Conservation (phyloP, 805 yeast species). For the Brettanomyces custersianus region DNA sequence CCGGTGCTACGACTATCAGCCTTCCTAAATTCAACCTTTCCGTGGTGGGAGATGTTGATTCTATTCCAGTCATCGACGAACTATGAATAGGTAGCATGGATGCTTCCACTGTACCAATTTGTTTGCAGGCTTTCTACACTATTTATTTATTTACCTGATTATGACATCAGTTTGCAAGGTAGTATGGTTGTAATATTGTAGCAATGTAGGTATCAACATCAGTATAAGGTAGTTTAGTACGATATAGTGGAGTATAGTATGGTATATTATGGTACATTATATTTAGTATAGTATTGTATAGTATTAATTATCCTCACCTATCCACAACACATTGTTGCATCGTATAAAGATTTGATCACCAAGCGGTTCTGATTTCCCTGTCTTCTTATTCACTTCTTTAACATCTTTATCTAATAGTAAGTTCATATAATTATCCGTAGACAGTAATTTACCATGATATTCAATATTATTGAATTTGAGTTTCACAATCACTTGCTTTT, state of each 20-base stretch:
- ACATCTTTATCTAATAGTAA: constrained; percentile 57
- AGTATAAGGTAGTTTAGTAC: neutral
- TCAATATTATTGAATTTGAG: constrained; percentile 88
- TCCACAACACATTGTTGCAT: constrained; percentile 84
- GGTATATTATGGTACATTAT: no score
- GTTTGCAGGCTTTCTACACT: constrained; percentile 24
- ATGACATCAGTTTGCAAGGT: no score
- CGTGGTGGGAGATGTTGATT: constrained; percentile 82
- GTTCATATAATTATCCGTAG: constrained; percentile 92
- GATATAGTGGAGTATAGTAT: no score
- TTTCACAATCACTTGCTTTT: constrained; percentile 62
- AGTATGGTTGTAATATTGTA: no score
- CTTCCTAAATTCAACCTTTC: constrained; percentile 64
- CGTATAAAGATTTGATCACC: constrained; percentile 66
- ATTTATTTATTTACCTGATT: constrained; percentile 23
- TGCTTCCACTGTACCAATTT: neutral
- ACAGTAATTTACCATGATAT: constrained; percentile 66
- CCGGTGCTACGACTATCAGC: constrained; percentile 30
- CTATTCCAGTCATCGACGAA: constrained; percentile 85
- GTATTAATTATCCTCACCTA: constrained; percentile 41
- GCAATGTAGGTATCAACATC: constrained; percentile 2
- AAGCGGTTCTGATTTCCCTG: constrained; percentile 27
- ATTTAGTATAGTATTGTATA: neutral
- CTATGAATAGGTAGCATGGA: constrained; percentile 43
- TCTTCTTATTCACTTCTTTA: constrained; percentile 34